A percentile compares a stretch with the other conserved stretches of the same genome.
Evolutionary conservation across 179 eudicot genomes (phyloP).

Genomic region (Sideroxylon spinosum): DNA sequence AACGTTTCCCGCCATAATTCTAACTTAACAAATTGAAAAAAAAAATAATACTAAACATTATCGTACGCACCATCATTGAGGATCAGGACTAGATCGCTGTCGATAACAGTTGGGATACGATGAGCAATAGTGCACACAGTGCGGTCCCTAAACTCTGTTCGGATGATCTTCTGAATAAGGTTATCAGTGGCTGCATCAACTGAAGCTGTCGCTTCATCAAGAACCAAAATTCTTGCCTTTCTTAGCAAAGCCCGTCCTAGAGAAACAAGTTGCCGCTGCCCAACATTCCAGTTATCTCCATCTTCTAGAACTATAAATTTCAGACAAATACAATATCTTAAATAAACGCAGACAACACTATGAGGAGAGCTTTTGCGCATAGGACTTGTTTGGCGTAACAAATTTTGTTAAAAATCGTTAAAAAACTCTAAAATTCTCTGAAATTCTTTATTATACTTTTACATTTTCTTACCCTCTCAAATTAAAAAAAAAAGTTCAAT

Average conservation of each 20-base stretch:
- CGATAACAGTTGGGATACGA: conserved; percentile 92
- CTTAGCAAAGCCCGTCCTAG: conserved; percentile 92
- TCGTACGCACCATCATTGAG: conserved; percentile 72
- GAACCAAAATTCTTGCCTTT: conserved; percentile 80
- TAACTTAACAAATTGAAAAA: too few species aligned
- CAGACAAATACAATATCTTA: background rate
- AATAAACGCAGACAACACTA: background rate
- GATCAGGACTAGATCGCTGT: conserved; percentile 90
- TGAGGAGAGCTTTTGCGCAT: background rate
- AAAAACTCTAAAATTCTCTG: too few species aligned
- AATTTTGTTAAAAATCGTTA: too few species aligned
- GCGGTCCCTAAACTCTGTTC: conserved; percentile 77
- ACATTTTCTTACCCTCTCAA: too few species aligned
- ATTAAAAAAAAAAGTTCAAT: background rate
- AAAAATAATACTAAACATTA: background rate
- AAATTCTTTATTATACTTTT: too few species aligned
- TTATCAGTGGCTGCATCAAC: conserved; percentile 95
- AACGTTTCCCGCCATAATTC: too few species aligned
- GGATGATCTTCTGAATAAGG: conserved; percentile 88
- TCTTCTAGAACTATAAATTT: conserved; percentile 63
- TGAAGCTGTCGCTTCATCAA: conserved; percentile 98
- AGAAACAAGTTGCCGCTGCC: conserved; percentile 94
- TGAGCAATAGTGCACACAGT: conserved; percentile 94
- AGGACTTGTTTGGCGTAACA: too few species aligned
- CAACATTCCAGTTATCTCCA: conserved; percentile 99